These are phyloP conservation scores for Scedosporium dehoogii DNA, from an alignment of 2,329 filamentous ascomycete genomes.

Conservation along the genomic window DNA sequence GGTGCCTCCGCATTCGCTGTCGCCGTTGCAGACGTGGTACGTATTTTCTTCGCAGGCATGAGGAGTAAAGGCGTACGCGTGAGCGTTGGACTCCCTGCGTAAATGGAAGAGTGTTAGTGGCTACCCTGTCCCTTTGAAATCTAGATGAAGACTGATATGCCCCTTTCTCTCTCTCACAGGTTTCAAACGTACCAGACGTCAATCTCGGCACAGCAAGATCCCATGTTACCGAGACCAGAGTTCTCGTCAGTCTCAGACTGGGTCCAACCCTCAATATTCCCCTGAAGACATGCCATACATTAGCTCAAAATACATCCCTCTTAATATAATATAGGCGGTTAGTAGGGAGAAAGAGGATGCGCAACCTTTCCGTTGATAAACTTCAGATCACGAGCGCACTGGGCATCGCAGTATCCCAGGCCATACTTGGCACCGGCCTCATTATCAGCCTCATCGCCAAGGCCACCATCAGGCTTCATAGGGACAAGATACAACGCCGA, in stretches of 20 bases:
- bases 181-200: slow-evolving; percentile 32
- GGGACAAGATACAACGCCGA: slow-evolving; percentile 51
- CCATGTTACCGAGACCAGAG: slow-evolving; percentile 35
- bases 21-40: slow-evolving; percentile 21
- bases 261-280: slow-evolving; percentile 32
- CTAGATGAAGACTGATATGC: neutral
- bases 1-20: slow-evolving; percentile 34
- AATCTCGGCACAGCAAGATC: slow-evolving; percentile 49
- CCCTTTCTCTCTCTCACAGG: neutral
- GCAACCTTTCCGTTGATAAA: slow-evolving; percentile 31
- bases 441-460: slow-evolving; percentile 32
- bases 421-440: slow-evolving; percentile 41
- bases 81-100: slow-evolving; percentile 39
- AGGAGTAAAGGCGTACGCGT: slow-evolving; percentile 45
- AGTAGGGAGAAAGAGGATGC: neutral
- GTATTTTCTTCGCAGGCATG: slow-evolving; percentile 40
- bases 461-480: slow-evolving; percentile 44
- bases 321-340: too few relatives aligned
- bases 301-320: neutral
- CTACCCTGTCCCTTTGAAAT: neutral
- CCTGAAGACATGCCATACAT: slow-evolving; percentile 7
- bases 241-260: slow-evolving; percentile 40
- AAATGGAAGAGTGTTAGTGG: neutral
- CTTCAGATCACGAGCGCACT: slow-evolving; percentile 37
- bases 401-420: slow-evolving; percentile 43